phyloP scores from a whole-genome alignment of 305 asterid species.

The Fraxinus sp. region DNA sequence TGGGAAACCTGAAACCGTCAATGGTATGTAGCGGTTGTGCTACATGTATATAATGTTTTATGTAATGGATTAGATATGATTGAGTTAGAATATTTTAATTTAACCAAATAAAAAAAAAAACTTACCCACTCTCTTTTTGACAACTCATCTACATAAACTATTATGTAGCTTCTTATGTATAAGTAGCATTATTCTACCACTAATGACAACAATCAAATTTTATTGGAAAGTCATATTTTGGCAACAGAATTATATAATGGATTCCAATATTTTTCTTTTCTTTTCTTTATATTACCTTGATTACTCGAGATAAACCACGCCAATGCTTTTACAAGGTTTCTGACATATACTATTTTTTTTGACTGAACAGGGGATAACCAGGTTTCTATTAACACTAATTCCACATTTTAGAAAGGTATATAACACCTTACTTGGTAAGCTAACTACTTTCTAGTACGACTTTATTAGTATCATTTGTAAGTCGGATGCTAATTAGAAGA shows the following conservation, averaged over 20 bases:
- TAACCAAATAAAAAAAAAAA: too few relatives aligned
- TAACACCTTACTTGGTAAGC: slow-evolving; percentile 1
- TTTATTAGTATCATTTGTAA: background rate
- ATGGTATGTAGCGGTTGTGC: too few relatives aligned
- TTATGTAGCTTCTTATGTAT: too few relatives aligned
- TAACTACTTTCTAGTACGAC: background rate
- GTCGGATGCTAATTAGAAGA: background rate
- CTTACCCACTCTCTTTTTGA: too few relatives aligned
- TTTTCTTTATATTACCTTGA: background rate
- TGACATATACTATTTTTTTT: slow-evolving; percentile 7
- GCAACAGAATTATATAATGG: background rate
- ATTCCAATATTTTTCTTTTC: background rate
- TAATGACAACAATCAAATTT: background rate
- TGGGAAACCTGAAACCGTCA: background rate
- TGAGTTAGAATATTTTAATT: too few relatives aligned
- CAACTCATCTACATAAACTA: too few relatives aligned
- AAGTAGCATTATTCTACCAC: too few relatives aligned
- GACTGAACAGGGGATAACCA: slow-evolving; percentile 67
- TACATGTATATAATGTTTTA: too few relatives aligned
- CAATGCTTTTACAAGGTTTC: background rate
- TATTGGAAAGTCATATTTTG: background rate
- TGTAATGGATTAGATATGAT: too few relatives aligned
- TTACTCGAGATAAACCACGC: background rate
- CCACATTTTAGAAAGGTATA: slow-evolving; percentile 91
- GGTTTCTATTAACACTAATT: slow-evolving; percentile 68